Evolutionary conservation across 257 asterid genomes (phyloP).

Genomic region (Capsicum chinense): DNA sequence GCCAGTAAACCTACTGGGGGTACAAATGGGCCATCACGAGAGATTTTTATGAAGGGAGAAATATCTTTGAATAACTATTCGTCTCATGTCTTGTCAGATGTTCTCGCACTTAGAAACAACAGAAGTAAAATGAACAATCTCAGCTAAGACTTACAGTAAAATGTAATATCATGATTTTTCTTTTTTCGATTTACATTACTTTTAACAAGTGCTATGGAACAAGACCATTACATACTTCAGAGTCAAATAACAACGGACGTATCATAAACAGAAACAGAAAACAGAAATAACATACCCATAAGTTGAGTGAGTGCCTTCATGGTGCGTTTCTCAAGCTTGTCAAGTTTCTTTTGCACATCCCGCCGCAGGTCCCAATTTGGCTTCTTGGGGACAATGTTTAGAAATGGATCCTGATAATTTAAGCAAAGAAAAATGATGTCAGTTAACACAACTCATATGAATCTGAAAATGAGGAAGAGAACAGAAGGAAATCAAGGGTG

Average conservation of each 20-base stretch:
- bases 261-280: constrained; percentile 9
- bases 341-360: constrained; percentile 93
- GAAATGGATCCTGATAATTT: constrained; percentile 75
- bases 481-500: not conserved
- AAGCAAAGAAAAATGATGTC: not conserved
- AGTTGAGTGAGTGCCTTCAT: constrained; percentile 77
- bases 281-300: constrained; percentile 57
- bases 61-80: not conserved
- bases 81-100: not conserved
- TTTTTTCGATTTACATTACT: constrained; percentile 8
- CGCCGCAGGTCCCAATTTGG: constrained; percentile 96
- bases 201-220: not conserved
- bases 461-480: not conserved
- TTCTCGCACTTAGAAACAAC: not conserved
- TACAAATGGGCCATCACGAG: not conserved
- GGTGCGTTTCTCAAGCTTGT: constrained; percentile 89
- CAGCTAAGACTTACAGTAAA: not conserved
- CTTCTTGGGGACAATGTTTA: constrained; percentile 95
- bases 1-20: not conserved
- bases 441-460: not conserved
- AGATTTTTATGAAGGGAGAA: not conserved
- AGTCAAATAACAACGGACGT: constrained; percentile 20
- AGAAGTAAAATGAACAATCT: constrained; percentile 8
- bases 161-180: not conserved
- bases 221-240: not conserved